phyloP scores from a whole-genome alignment of 805 yeast species.

The Barnettozyma botsteinii region DNA sequence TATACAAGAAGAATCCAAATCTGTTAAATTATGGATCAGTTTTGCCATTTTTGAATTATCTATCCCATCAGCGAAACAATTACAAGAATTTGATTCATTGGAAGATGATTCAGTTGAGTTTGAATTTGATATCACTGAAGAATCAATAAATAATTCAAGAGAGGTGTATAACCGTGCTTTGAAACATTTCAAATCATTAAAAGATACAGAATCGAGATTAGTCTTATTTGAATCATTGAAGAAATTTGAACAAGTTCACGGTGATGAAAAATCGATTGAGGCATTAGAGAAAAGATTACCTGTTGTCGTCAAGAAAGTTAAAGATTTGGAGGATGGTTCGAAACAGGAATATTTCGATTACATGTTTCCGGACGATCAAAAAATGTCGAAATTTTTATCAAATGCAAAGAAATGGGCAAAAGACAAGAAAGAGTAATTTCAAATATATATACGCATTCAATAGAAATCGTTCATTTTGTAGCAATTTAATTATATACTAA shows the following conservation, averaged over 20 bases:
- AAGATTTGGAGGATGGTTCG: conserved; percentile 36
- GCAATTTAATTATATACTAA: not conserved
- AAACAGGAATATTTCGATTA: conserved; percentile 55
- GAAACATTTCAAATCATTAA: conserved; percentile 32
- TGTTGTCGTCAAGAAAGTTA: conserved; percentile 39
- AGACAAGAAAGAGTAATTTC: conserved; percentile 12
- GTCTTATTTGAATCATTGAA: conserved; percentile 54
- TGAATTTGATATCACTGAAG: conserved; percentile 44
- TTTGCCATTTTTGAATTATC: conserved; percentile 68
- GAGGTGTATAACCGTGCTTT: conserved; percentile 51
- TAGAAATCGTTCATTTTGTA: too few species aligned
- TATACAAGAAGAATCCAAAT: conserved; percentile 24
- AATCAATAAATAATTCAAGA: conserved; percentile 48
- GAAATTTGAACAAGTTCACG: conserved; percentile 61
- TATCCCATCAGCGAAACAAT: conserved; percentile 50
- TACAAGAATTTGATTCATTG: conserved; percentile 28
- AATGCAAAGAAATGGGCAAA: conserved; percentile 47
- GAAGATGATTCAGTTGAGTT: conserved; percentile 42
- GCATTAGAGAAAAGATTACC: conserved; percentile 48
- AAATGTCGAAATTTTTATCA: conserved; percentile 34
- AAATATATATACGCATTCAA: too few species aligned
- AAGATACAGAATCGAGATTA: conserved; percentile 39
- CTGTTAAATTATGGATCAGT: conserved; percentile 50
- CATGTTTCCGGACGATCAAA: conserved; percentile 59
- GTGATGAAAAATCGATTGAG: conserved; percentile 35